A percentile compares a stretch with the other conserved stretches of the same genome.
Conservation (phyloP, 2,329 filamentous ascomycete species). For the Trichoderma oligosporum region DNA sequence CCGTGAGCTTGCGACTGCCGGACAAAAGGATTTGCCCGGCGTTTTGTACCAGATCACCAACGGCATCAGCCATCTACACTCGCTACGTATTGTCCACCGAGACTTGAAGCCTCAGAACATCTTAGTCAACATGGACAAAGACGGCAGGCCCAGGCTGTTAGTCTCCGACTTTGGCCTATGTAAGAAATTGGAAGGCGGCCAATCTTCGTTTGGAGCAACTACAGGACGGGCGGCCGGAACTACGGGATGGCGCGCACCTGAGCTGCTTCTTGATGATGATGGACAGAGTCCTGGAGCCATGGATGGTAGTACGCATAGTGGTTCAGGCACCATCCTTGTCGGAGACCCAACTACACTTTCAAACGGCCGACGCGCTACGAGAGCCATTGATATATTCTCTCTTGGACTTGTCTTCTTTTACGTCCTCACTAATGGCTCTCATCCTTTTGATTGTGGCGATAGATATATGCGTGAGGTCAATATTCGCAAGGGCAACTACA, state of each 20-base stretch:
- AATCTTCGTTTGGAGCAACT: conserved; percentile 91
- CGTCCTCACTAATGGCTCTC: conserved; percentile 85
- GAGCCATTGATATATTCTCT: conserved; percentile 96
- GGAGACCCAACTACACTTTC: conserved; percentile 48
- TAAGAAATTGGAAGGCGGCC: conserved; percentile 91
- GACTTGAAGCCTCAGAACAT: conserved; percentile 99
- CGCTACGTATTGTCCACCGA: conserved; percentile 89
- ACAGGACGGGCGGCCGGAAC: conserved; percentile 92
- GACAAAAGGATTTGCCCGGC: conserved; percentile 70
- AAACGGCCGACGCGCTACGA: conserved; percentile 74
- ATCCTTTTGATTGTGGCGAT: conserved; percentile 92
- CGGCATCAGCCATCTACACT: conserved; percentile 84
- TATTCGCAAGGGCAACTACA: conserved; percentile 84
- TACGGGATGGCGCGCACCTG: conserved; percentile 92
- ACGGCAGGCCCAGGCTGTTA: conserved; percentile 72
- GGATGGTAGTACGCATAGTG: conserved; percentile 56
- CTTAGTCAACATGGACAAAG: conserved; percentile 70
- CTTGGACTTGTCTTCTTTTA: conserved; percentile 98
- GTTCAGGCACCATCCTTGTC: conserved; percentile 56
- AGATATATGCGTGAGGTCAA: conserved; percentile 96
- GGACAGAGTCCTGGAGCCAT: conserved; percentile 47
- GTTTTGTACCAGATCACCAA: conserved; percentile 86
- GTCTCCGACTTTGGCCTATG: conserved; percentile 98
- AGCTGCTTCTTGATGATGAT: conserved; percentile 80
- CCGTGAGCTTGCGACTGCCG: conserved; percentile 65